phyloP scores from a whole-genome alignment of 2,329 filamentous ascomycete genomes.

The Scedosporium boydii region DNA sequence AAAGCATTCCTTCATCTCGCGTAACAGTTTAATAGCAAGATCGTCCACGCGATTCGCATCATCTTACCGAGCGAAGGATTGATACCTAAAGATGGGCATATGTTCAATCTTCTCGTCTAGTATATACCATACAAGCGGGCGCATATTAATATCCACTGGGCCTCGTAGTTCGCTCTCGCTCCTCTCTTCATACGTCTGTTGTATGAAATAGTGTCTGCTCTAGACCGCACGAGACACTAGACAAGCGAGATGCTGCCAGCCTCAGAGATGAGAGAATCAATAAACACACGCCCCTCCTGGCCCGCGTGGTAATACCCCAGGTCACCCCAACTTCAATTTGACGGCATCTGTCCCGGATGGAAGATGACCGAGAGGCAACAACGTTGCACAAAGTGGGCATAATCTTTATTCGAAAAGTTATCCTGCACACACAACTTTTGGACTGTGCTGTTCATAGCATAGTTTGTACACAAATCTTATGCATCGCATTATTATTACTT shows the following conservation, averaged over 20 bases:
- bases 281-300: neutral
- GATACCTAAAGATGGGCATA: too few species aligned
- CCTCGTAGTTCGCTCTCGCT: neutral
- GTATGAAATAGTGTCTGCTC: neutral
- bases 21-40: neutral
- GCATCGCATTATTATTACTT: too few species aligned
- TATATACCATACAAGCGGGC: neutral
- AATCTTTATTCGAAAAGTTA: neutral
- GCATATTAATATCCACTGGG: neutral
- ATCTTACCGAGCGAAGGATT: neutral
- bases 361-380: neutral
- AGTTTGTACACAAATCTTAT: too few species aligned
- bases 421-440: neutral
- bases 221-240: neutral
- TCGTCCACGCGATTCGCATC: neutral
- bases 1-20: neutral
- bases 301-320: neutral
- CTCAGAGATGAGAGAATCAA: neutral
- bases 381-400: neutral
- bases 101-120: neutral
- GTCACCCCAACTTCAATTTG: neutral
- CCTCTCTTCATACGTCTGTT: neutral
- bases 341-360: constrained; percentile 1
- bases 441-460: too few species aligned
- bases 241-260: neutral